Conservation (phyloP, 2,329 filamentous ascomycete genomes). For the Phyllosticta capitalensis region DNA sequence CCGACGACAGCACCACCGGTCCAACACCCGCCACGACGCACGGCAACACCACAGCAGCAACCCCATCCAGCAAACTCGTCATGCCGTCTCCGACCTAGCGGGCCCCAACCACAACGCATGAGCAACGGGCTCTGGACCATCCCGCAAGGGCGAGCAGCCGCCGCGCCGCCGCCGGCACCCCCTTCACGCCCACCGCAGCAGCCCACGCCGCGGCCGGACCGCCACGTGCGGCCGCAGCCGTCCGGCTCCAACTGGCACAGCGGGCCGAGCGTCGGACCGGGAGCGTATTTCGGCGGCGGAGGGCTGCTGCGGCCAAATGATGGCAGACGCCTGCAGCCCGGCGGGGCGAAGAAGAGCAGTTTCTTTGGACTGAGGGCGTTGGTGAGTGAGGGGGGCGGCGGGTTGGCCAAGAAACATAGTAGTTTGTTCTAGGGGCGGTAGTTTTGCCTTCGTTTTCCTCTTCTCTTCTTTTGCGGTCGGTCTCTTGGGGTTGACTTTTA, state of each 20-base stretch:
- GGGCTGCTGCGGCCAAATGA: slow-evolving; percentile 19
- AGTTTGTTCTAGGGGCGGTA: slow-evolving; percentile 31
- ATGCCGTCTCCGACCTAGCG: slow-evolving; percentile 14
- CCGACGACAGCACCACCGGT: background rate
- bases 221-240: slow-evolving; percentile 15
- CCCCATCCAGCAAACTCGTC: slow-evolving; percentile 12
- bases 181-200: slow-evolving; percentile 2
- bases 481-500: too few species aligned
- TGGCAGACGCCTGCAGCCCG: slow-evolving; percentile 21
- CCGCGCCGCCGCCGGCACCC: background rate
- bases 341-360: slow-evolving; percentile 26
- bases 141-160: background rate
- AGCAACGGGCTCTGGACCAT: background rate
- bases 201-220: background rate
- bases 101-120: background rate
- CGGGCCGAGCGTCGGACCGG: slow-evolving; percentile 18
- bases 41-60: slow-evolving; percentile 14
- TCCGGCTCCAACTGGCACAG: slow-evolving; percentile 17
- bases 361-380: slow-evolving; percentile 27
- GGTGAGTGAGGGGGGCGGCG: slow-evolving; percentile 16
- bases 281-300: slow-evolving; percentile 26
- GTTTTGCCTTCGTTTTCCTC: background rate
- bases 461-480: background rate
- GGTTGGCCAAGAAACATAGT: slow-evolving; percentile 34
- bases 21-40: background rate